Percentiles rank a stretch among this genome's conserved stretches.
phyloP scores from a whole-genome alignment of 495 filamentous ascomycete genomes.

The Letharia lupina region DNA sequence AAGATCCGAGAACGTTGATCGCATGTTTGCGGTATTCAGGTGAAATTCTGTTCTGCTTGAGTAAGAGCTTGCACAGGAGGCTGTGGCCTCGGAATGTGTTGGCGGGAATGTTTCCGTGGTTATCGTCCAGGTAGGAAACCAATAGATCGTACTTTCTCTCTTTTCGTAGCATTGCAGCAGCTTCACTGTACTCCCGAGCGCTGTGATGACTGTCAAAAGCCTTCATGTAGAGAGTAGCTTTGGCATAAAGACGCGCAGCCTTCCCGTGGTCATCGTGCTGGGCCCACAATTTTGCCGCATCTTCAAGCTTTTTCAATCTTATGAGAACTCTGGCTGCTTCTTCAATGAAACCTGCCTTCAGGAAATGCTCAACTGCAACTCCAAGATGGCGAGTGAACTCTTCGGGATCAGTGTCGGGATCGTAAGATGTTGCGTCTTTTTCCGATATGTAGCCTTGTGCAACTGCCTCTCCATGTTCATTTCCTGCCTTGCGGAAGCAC shows the following conservation, averaged over 20 bases:
- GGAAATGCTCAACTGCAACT: neutral
- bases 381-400: neutral
- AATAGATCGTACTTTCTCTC: constrained; percentile 25
- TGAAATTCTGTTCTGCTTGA: constrained; percentile 29
- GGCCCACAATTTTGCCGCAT: constrained; percentile 3
- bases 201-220: constrained; percentile 24
- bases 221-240: constrained; percentile 11
- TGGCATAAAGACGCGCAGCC: constrained; percentile 23
- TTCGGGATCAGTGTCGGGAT: neutral
- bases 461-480: neutral
- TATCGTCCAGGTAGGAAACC: constrained; percentile 25
- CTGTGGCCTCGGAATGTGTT: constrained; percentile 7
- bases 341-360: neutral
- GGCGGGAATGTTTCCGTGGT: constrained; percentile 8
- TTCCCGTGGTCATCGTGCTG: constrained; percentile 12
- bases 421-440: neutral
- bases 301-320: neutral
- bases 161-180: constrained; percentile 33
- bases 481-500: neutral
- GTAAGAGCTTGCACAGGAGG: constrained; percentile 27
- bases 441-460: constrained; percentile 1
- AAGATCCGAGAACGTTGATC: constrained; percentile 26
- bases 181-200: constrained; percentile 21
- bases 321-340: constrained; percentile 3
- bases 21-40: constrained; percentile 16